Evolutionary conservation across 768 basidiomycete genomes (phyloP), one percentile per base, ranked within the genome.

Genomic region (Termitomyces sp.): DNA sequence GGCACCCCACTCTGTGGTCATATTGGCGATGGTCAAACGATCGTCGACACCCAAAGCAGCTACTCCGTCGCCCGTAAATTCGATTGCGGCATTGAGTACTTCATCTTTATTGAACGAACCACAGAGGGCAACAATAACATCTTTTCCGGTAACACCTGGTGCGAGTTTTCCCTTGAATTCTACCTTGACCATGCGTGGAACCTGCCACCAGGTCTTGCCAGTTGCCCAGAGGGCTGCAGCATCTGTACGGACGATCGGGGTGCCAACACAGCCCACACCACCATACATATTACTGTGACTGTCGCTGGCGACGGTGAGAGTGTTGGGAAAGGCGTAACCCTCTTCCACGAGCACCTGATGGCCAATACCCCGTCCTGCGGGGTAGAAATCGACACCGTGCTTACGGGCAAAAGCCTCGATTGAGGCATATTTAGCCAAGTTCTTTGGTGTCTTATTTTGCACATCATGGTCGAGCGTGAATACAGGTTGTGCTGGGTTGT

Each of bases 1-100:
- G 2, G 97, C 97, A 45, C 97, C 97, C 97, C 97, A 99, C 72
- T 99, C 97, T 32, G 97, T 98, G 5, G 97, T 98, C 97, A 98
- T 99, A 71, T 99, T 98, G n/a, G 94, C 79, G 63, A 98, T 98
- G 0, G 96, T 95, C 47, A 99, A 79, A 43, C 97, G 84, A 64
- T 98, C 95, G 67, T 99, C 96, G 55, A 99, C 82, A 4, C 83
- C 73, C 50, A 99, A 77, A 18, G 84, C 79, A 18, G 81, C 67
- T 10, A 98, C 80, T 26, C 97, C 97, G 35, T 91, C 87, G 11
- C 97, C 97, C 0, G 87, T 86, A 70, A 99, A 99, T 70, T 99
- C 97, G 70, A 99, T 87, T 1, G 95, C 97, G 28, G 90, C 90
- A 66, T 99, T 99, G 48, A 99, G 80, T 2, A 98, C 97, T 70